Evolutionary conservation across 441 rosid species (phyloP), one percentile per base, ranked within the genome.

Genomic region (Adansonia grandidieri): DNA sequence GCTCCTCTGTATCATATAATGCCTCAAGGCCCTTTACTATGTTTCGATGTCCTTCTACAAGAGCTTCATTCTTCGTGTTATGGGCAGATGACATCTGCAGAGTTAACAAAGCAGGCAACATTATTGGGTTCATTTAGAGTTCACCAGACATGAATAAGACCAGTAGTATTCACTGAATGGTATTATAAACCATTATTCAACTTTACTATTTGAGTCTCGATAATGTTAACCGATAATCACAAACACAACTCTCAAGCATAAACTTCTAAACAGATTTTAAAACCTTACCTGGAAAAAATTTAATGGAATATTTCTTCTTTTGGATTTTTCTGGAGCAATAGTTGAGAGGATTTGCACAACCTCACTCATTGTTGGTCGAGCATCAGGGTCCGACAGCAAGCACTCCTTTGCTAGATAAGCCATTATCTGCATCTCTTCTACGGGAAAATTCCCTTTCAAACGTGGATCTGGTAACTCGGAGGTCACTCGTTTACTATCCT

Each of bases 301-400:
- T 32, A 81, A 85, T 11, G 97, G 93, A 66, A 92, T 83, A 71
- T 77, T 87, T 84, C 91, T 90, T 85, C 92, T 87, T 66, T 89
- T 86, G 8, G 91, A 89, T 79, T 88, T 88, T 40, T 92, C 93
- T 0, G 93, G 93, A 79, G 88, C 85, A 40, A 96, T 90, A 44
- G 97, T 90, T 42, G 97, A 92, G 79, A 96, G 97, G 84, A 93
- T 94, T 81, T 96, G 97, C 79, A 92, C 98, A 84, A 94, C 95
- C 81, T 96, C 99, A 78, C 93, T 89, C 98, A 96, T 96, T 78
- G 93, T 91, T 73, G 99, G 99, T 54, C 99, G 89, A 79, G 91
- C 86, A 70, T 96, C 98, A 56, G 99, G 97, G 79, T 94, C 98
- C 81, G 91, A 78, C 77, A 89, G 87, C 85, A 96, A 84, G 86